Evolutionary conservation across 1,284 basidiomycete species (phyloP), one percentile per base, ranked within the genome.

Genomic region (Naganishia albida): DNA sequence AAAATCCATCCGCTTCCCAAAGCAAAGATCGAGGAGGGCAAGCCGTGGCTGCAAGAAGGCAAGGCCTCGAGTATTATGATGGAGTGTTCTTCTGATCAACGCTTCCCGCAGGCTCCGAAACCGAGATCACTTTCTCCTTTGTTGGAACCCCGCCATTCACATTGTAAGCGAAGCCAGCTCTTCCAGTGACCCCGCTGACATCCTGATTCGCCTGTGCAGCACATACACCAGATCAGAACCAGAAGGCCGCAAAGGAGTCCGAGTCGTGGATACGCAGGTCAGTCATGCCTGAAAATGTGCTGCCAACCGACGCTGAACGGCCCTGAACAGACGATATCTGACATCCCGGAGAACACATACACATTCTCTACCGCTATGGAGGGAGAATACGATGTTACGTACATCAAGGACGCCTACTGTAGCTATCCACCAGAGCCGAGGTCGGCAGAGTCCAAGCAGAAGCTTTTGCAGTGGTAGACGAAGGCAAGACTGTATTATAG

Each of bases 71-170:
- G 1, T 15, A 3, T 43, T 57, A 6, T 2, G 15, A 26, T 18
- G 38, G 30, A n/a, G 7, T 23, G 34, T 20, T 25, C 16, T 16
- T 50, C 28, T 67, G 40, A 53, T 49, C 25, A 72, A 54, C 67
- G 72, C 70, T 34, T 39, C 59, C 68, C 66, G 28, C 72, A 88
- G 89, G 90, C 67, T 90, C 92, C 75, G 89, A 94, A 81, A 93
- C 93, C 10, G 91, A 95, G 75, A 94, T 96, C 68, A 82, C 90
- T 51, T 96, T 99, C 79, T 86, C 85, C 12, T 85, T 99, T 67
- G 83, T 87, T 51, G 95, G 95, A 63, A 89, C 90, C 71, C 89
- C 95, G 42, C 95, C 95, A 0, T 99, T 96, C 80, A 89, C 93
- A 1, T 98, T 99, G 64, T 49, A 63, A 72, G 42, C 62, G 71